Conservation (phyloP, 495 filamentous ascomycete genomes). For the Venustampulla echinocandica region DNA sequence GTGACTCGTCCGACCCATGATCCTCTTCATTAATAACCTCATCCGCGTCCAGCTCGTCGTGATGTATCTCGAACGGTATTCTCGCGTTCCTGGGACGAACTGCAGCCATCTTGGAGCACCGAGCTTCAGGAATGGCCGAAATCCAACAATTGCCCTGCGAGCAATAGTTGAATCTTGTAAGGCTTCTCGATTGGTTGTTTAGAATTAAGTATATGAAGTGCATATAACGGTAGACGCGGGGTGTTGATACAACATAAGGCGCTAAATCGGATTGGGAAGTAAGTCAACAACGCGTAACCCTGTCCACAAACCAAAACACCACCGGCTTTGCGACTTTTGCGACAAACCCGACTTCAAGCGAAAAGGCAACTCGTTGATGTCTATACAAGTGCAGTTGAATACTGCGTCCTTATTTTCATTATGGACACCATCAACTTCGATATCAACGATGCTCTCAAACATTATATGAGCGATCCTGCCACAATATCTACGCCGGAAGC, state of each 20-base stretch:
- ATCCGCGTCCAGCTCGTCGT: conserved; percentile 26
- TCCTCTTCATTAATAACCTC: conserved; percentile 18
- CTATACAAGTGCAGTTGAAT: conserved; percentile 18
- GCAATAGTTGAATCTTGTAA: conserved; percentile 1
- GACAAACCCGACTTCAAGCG: conserved; percentile 13
- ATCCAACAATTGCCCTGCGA: conserved; percentile 1
- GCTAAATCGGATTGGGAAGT: conserved; percentile 3
- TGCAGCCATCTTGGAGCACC: conserved; percentile 15
- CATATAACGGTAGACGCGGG: not conserved
- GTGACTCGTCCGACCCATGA: conserved; percentile 11
- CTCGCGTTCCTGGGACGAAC: conserved; percentile 14
- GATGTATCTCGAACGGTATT: conserved; percentile 20
- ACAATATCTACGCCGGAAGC: conserved; percentile 81
- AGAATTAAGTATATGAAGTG: conserved; percentile 15
- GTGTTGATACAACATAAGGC: not conserved
- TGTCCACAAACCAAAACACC: not conserved
- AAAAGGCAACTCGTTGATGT: conserved; percentile 13
- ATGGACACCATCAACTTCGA: conserved; percentile 85
- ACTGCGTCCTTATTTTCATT: conserved; percentile 10
- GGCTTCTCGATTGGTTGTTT: conserved; percentile 19
- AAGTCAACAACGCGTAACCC: conserved; percentile 15
- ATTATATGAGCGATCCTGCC: conserved; percentile 86
- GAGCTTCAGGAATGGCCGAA: not conserved
- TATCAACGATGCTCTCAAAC: conserved; percentile 90
- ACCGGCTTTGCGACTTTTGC: conserved; percentile 8